Evolutionary conservation across 352 stramenopile genomes (phyloP).

Genomic region (Phytophthora ohioensis): DNA sequence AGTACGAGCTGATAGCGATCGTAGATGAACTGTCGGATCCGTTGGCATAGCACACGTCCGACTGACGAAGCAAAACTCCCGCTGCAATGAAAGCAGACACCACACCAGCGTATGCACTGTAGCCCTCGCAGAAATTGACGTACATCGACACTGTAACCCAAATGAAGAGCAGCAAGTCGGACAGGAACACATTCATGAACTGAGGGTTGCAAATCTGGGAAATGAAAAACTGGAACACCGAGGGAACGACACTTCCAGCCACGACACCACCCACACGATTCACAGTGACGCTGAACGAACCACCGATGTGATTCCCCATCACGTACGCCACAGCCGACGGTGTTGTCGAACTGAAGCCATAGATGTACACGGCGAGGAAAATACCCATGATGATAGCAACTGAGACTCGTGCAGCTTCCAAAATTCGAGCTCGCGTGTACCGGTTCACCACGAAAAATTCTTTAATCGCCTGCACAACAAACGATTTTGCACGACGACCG

Average conservation of each 20-base stretch:
- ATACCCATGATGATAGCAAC: conserved; percentile 70
- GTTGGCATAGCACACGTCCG: conserved; percentile 57
- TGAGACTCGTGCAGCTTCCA: conserved; percentile 18
- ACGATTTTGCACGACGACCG: conserved; percentile 51
- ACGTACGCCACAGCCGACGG: conserved; percentile 70
- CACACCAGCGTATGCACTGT: conserved; percentile 69
- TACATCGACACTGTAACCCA: conserved; percentile 85
- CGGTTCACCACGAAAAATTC: conserved; percentile 45
- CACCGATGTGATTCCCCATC: conserved; percentile 75
- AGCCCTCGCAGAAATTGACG: conserved; percentile 62
- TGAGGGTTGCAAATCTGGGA: conserved; percentile 59
- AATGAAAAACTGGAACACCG: conserved; percentile 86
- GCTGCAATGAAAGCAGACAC: conserved; percentile 78
- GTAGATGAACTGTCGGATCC: conserved; percentile 45
- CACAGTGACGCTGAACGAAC: conserved; percentile 76
- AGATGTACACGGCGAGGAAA: conserved; percentile 71
- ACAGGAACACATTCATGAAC: conserved; percentile 51
- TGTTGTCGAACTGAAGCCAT: conserved; percentile 69
- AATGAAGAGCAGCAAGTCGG: conserved; percentile 63
- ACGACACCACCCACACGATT: conserved; percentile 80
- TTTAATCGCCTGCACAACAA: conserved; percentile 52
- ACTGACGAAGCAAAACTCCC: conserved; percentile 68
- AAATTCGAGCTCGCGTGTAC: conserved; percentile 20
- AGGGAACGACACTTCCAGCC: conserved; percentile 75
- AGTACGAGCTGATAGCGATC: conserved; percentile 75